A percentile compares a stretch with the other conserved stretches of the same genome.
These are phyloP conservation scores for Pyrenophora graminea DNA, from an alignment of 2,329 filamentous ascomycete genomes.

Conservation along the genomic window DNA sequence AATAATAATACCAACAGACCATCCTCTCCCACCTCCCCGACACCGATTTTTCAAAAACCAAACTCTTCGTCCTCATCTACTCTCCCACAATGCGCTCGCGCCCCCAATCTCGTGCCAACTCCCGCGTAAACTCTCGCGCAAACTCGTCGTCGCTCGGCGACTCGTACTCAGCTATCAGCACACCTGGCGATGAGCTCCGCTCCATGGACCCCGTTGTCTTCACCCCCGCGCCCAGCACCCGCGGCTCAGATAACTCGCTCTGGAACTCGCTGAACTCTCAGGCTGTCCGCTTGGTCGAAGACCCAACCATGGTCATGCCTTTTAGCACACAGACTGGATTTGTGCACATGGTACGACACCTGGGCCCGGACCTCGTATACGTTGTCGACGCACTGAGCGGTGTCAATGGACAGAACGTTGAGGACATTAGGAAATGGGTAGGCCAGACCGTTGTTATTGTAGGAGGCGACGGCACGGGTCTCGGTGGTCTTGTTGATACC, in stretches of 20 bases:
- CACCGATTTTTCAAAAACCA: constrained; percentile 72
- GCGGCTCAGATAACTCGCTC: constrained; percentile 53
- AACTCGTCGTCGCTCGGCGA: constrained; percentile 69
- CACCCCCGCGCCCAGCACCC: constrained; percentile 42
- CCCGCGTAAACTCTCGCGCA: constrained; percentile 38
- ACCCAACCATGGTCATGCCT: constrained; percentile 83
- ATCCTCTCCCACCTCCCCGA: constrained; percentile 87
- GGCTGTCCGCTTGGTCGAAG: constrained; percentile 77
- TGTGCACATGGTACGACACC: constrained; percentile 81
- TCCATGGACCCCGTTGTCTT: constrained; percentile 47
- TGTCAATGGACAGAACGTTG: constrained; percentile 71
- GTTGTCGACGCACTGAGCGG: constrained; percentile 84
- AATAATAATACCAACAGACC: constrained; percentile 47
- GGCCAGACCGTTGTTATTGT: constrained; percentile 65
- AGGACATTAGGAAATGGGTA: constrained; percentile 66
- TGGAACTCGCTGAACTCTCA: constrained; percentile 83
- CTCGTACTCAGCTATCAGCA: constrained; percentile 84
- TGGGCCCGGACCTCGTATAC: constrained; percentile 85
- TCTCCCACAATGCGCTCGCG: constrained; percentile 76
- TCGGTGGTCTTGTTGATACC: constrained; percentile 59
- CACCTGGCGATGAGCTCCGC: constrained; percentile 62
- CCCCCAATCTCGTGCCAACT: constrained; percentile 38
- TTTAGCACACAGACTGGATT: constrained; percentile 85
- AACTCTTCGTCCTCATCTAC: constrained; percentile 89
- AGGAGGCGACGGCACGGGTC: constrained; percentile 51